Percentiles rank a stretch among this genome's conserved stretches.
phyloP scores from a whole-genome alignment of 2,329 filamentous ascomycete genomes.

The Aureobasidium vineae region DNA sequence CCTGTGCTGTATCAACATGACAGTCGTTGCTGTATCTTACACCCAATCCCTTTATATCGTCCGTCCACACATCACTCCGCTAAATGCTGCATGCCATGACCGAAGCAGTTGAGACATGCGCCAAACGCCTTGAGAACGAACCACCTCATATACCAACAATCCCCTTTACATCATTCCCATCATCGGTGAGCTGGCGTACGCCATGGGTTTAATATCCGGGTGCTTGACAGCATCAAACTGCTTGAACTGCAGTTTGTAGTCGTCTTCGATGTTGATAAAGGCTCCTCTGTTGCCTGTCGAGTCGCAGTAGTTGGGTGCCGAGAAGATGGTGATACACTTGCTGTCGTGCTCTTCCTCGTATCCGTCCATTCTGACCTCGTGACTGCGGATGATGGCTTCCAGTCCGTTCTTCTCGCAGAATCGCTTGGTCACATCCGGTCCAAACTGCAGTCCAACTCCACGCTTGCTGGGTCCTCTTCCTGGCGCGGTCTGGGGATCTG shows the following conservation, averaged over 20 bases:
- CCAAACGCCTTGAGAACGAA: slow-evolving; percentile 3
- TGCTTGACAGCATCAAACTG: slow-evolving; percentile 97
- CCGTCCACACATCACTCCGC: neutral
- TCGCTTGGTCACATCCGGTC: slow-evolving; percentile 89
- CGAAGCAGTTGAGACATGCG: slow-evolving; percentile 11
- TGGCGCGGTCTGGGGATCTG: slow-evolving; percentile 81
- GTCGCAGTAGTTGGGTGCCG: slow-evolving; percentile 95
- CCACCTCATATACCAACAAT: neutral
- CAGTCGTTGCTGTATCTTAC: slow-evolving; percentile 8
- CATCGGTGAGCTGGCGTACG: slow-evolving; percentile 80
- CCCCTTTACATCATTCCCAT: slow-evolving; percentile 62
- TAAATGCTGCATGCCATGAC: slow-evolving; percentile 17
- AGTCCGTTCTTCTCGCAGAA: slow-evolving; percentile 97
- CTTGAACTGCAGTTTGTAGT: slow-evolving; percentile 87
- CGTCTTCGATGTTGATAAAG: slow-evolving; percentile 92
- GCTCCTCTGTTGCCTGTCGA: slow-evolving; percentile 97
- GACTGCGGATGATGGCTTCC: slow-evolving; percentile 91
- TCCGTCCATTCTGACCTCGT: slow-evolving; percentile 99
- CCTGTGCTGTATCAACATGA: slow-evolving; percentile 7
- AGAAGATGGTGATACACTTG: slow-evolving; percentile 96
- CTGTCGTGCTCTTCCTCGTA: slow-evolving; percentile 98
- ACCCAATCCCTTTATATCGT: slow-evolving; percentile 1
- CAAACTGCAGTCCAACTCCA: slow-evolving; percentile 94
- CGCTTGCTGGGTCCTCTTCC: slow-evolving; percentile 94
- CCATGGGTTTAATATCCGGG: slow-evolving; percentile 92